Percentiles rank a stretch among this genome's conserved stretches.
Conservation (phyloP, 2,329 filamentous ascomycete species). For the Alternaria brassicicola region DNA sequence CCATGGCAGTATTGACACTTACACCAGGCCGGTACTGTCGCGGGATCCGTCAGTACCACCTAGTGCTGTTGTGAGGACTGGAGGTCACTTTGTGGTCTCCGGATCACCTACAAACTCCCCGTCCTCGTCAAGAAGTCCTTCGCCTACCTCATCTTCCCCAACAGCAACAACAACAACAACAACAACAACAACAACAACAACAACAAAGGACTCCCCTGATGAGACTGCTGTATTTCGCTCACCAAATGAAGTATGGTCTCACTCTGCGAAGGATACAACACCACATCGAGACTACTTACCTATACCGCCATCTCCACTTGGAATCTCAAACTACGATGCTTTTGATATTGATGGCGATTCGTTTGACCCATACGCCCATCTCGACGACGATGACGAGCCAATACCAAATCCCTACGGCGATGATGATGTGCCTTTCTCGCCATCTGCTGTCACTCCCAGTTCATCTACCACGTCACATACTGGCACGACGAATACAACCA, state of each 20-base stretch:
- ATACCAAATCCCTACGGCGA: slow-evolving; percentile 15
- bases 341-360: slow-evolving; percentile 48
- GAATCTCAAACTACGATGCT: slow-evolving; percentile 53
- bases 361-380: slow-evolving; percentile 35
- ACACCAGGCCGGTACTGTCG: slow-evolving; percentile 34
- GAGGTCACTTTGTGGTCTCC: slow-evolving; percentile 22
- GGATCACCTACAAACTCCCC: slow-evolving; percentile 24
- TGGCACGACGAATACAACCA: slow-evolving; percentile 5
- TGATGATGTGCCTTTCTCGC: slow-evolving; percentile 22
- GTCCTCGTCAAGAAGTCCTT: slow-evolving; percentile 26
- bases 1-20: slow-evolving; percentile 42
- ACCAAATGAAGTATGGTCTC: slow-evolving; percentile 43
- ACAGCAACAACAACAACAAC: slow-evolving; percentile 18
- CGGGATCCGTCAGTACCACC: slow-evolving; percentile 21
- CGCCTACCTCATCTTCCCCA: slow-evolving; percentile 22
- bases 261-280: slow-evolving; percentile 23
- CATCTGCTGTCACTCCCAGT: slow-evolving; percentile 16
- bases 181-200: slow-evolving; percentile 13
- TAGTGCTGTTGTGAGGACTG: slow-evolving; percentile 17
- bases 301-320: slow-evolving; percentile 47
- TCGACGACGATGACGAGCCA: slow-evolving; percentile 39
- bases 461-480: slow-evolving; percentile 11
- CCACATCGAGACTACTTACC: slow-evolving; percentile 39
- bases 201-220: slow-evolving; percentile 8
- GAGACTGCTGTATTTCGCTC: slow-evolving; percentile 25